Conservation (phyloP, 495 filamentous ascomycete genomes). For the Penicillium paradoxum region DNA sequence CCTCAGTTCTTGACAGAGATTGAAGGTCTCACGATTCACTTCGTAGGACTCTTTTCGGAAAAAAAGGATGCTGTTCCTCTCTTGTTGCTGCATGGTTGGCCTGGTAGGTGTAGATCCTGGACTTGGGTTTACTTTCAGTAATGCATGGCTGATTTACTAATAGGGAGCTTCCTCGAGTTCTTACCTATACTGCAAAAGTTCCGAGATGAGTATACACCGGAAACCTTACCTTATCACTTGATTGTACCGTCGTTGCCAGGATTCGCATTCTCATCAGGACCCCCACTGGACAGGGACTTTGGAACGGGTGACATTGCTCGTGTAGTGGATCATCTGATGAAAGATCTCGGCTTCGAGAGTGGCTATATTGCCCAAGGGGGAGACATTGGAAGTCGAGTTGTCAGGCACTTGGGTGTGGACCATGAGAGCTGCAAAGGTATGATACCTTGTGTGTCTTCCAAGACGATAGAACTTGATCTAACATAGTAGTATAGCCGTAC, state of each 20-base stretch:
- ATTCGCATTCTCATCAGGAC: slow-evolving; percentile 53
- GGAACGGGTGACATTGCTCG: slow-evolving; percentile 35
- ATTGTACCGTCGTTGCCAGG: slow-evolving; percentile 62
- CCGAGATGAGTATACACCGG: slow-evolving; percentile 46
- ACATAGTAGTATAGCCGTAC: slow-evolving; percentile 24
- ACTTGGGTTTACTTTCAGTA: not conserved
- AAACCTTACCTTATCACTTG: slow-evolving; percentile 58
- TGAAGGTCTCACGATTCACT: slow-evolving; percentile 52
- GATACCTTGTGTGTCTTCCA: not conserved
- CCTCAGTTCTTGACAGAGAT: slow-evolving; percentile 56
- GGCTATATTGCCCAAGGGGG: slow-evolving; percentile 65
- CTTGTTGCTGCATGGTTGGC: slow-evolving; percentile 58
- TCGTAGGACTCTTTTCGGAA: slow-evolving; percentile 57
- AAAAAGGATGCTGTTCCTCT: slow-evolving; percentile 57
- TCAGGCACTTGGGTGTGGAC: slow-evolving; percentile 36
- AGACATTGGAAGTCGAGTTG: slow-evolving; percentile 56
- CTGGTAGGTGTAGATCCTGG: slow-evolving; percentile 32
- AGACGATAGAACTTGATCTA: not conserved
- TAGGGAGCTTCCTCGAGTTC: slow-evolving; percentile 56
- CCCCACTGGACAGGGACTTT: slow-evolving; percentile 48
- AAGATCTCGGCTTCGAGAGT: slow-evolving; percentile 50
- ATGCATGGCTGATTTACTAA: not conserved
- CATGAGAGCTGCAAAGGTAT: slow-evolving; percentile 44
- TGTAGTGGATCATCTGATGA: slow-evolving; percentile 56
- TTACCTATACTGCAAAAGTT: slow-evolving; percentile 43